Conservation (phyloP, 164 flowering plant genomes). For the Liquidambar formosana region DNA sequence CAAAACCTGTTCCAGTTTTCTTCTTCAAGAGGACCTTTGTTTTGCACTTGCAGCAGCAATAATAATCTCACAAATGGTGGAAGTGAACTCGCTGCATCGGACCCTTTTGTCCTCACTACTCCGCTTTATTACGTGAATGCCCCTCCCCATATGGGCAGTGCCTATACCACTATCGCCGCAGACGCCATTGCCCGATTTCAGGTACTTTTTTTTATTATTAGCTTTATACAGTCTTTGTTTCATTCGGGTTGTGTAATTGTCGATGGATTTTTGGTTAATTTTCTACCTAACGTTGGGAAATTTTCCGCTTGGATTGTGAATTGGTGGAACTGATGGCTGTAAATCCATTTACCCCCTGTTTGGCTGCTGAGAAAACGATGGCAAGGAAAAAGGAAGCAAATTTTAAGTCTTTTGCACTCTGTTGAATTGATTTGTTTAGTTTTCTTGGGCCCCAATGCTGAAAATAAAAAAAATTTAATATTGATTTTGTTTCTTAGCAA, state of each 20-base stretch:
- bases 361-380: background rate
- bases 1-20: slow-evolving; percentile 15
- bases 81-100: slow-evolving; percentile 12
- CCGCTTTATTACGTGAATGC: slow-evolving; percentile 99
- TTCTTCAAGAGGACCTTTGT: slow-evolving; percentile 23
- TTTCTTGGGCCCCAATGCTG: too few relatives aligned
- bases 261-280: background rate
- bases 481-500: too few relatives aligned
- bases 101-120: slow-evolving; percentile 84
- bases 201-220: slow-evolving; percentile 33
- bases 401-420: too few relatives aligned
- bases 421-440: too few relatives aligned
- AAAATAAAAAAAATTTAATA: too few relatives aligned
- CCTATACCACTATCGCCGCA: slow-evolving; percentile 97
- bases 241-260: background rate
- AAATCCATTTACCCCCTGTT: background rate
- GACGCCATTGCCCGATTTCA: slow-evolving; percentile 95
- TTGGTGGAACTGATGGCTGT: background rate
- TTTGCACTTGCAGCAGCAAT: slow-evolving; percentile 27
- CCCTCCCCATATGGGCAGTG: slow-evolving; percentile 99
- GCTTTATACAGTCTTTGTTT: background rate
- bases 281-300: background rate
- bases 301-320: background rate
- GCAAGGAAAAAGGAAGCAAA: background rate
- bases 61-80: background rate